These are phyloP conservation scores for Nitzschia sp. DNA, from an alignment of 108 stramenopile species.

Conservation along the genomic window DNA sequence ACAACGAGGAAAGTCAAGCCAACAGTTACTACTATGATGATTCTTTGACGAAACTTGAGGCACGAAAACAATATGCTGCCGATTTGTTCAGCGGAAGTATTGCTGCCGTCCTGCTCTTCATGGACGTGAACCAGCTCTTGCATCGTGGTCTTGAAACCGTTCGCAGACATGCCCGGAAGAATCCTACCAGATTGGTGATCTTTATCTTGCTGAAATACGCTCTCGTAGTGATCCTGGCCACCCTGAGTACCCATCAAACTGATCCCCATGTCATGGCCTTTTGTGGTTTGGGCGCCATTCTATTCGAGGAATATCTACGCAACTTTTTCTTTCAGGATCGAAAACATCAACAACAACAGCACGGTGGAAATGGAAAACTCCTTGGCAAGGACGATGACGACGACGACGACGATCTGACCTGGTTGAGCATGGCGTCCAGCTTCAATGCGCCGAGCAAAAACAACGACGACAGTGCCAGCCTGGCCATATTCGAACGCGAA, in stretches of 20 bases:
- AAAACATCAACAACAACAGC: neutral
- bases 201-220: slow-evolving; percentile 14
- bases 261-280: slow-evolving; percentile 30
- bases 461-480: neutral
- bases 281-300: slow-evolving; percentile 28
- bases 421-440: neutral
- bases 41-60: neutral
- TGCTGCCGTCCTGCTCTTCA: slow-evolving; percentile 17
- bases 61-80: slow-evolving; percentile 16
- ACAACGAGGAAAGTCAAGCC: neutral
- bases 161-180: neutral
- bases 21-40: neutral
- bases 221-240: slow-evolving; percentile 19
- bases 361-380: neutral
- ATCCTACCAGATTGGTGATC: neutral
- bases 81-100: slow-evolving; percentile 39
- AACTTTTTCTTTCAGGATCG: neutral
- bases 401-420: neutral
- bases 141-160: slow-evolving; percentile 26
- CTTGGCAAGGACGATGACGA: too few relatives aligned
- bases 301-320: slow-evolving; percentile 8
- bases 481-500: slow-evolving; percentile 10
- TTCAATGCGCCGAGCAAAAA: neutral
- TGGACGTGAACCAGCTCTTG: slow-evolving; percentile 29
- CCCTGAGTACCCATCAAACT: slow-evolving; percentile 24